Evolutionary conservation across 1,139 yeast genomes (phyloP).

Genomic region (Kodamaea plutei): DNA sequence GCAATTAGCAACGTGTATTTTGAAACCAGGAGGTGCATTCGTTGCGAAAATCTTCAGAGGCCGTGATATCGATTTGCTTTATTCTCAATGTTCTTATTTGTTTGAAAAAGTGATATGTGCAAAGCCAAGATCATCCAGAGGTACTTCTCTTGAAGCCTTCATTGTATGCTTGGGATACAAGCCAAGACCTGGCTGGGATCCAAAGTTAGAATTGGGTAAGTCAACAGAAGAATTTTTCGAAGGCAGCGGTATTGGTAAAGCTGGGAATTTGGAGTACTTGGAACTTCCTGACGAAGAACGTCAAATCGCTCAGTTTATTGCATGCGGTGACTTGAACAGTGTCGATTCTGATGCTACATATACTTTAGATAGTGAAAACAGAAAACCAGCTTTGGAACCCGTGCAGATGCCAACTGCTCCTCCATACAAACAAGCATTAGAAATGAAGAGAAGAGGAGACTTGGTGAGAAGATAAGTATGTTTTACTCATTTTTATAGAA

Average conservation of each 20-base stretch:
- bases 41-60: slow-evolving; percentile 97
- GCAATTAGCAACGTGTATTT: slow-evolving; percentile 82
- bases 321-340: slow-evolving; percentile 87
- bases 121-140: slow-evolving; percentile 91
- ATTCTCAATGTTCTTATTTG: slow-evolving; percentile 79
- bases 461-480: slow-evolving; percentile 27
- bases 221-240: slow-evolving; percentile 83
- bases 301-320: slow-evolving; percentile 77
- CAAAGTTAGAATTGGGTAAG: slow-evolving; percentile 50
- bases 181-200: slow-evolving; percentile 81
- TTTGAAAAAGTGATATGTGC: slow-evolving; percentile 91
- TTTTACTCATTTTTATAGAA: no score
- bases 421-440: slow-evolving; percentile 88
- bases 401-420: slow-evolving; percentile 96
- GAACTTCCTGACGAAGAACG: slow-evolving; percentile 58
- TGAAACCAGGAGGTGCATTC: slow-evolving; percentile 86
- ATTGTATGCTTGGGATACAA: slow-evolving; percentile 85
- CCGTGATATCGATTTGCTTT: slow-evolving; percentile 85
- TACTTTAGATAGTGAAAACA: slow-evolving; percentile 47
- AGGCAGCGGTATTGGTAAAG: slow-evolving; percentile 56
- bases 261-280: slow-evolving; percentile 39
- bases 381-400: slow-evolving; percentile 62
- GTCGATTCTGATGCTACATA: slow-evolving; percentile 96
- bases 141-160: slow-evolving; percentile 89
- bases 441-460: slow-evolving; percentile 75